Evolutionary conservation across 305 asterid species (phyloP).

Genomic region (Fraxinus velutina): DNA sequence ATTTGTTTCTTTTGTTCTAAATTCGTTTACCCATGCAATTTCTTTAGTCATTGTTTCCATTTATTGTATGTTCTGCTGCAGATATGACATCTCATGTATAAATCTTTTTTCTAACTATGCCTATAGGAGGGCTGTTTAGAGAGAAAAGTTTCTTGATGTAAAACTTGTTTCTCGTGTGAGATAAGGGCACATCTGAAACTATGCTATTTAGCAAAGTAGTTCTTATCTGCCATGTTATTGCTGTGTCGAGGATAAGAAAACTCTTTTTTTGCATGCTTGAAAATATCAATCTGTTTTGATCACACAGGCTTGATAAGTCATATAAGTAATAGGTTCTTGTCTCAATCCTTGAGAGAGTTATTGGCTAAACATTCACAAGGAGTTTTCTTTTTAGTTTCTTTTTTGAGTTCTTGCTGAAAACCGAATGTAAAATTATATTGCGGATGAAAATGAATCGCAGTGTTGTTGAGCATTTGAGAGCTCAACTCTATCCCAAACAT

Average conservation of each 20-base stretch:
- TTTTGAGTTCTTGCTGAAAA: not conserved
- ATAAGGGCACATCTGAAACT: not conserved
- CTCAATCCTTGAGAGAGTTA: not conserved
- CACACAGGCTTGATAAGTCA: not conserved
- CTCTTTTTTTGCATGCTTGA: not conserved
- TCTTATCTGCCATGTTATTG: not conserved
- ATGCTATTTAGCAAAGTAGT: not conserved
- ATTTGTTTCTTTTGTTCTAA: not conserved
- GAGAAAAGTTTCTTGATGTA: not conserved
- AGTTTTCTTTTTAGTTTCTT: not conserved
- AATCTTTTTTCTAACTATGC: not conserved
- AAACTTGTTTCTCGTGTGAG: not conserved
- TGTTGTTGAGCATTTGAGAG: not conserved
- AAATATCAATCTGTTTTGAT: not conserved
- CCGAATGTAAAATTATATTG: not conserved
- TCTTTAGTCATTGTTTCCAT: not conserved
- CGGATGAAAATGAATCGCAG: not conserved
- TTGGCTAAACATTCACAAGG: not conserved
- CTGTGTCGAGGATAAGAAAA: slow-evolving; percentile 1
- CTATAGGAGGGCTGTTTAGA: not conserved
- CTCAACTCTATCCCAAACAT: not conserved
- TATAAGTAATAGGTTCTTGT: not conserved
- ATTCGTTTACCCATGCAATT: not conserved
- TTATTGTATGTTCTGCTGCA: not conserved
- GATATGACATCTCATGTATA: not conserved